These are phyloP conservation scores for Paxillus rubicundulus DNA, from an alignment of 768 basidiomycete genomes.

Conservation along the genomic window DNA sequence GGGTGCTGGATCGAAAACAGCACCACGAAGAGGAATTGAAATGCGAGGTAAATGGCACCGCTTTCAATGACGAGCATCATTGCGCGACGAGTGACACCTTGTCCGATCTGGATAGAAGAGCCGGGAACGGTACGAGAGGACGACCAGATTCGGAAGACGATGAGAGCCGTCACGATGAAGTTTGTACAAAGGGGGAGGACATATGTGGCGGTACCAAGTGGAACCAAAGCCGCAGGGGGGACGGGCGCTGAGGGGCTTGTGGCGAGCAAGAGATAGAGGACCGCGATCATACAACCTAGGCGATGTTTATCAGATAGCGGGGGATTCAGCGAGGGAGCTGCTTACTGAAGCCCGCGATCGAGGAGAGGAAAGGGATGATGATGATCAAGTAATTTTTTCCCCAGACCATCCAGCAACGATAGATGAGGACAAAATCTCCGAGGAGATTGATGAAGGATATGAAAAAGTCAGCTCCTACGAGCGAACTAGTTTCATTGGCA, in stretches of 20 bases:
- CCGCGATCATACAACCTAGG: conserved; percentile 30
- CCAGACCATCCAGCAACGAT: conserved; percentile 46
- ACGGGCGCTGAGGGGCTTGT: conserved; percentile 29
- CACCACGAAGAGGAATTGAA: conserved; percentile 41
- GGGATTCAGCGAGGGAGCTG: neutral
- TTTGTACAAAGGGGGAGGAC: conserved; percentile 42
- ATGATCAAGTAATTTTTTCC: conserved; percentile 31
- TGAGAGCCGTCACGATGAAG: conserved; percentile 40
- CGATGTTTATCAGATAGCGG: neutral
- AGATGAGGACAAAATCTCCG: conserved; percentile 36
- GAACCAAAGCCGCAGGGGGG: conserved; percentile 35
- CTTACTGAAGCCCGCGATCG: conserved; percentile 37
- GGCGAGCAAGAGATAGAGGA: conserved; percentile 28
- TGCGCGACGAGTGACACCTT: conserved; percentile 22
- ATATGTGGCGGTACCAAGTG: conserved; percentile 37
- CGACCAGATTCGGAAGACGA: conserved; percentile 39
- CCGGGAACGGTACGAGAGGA: conserved; percentile 14
- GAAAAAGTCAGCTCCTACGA: conserved; percentile 35
- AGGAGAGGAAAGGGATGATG: conserved; percentile 34
- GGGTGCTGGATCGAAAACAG: conserved; percentile 34
- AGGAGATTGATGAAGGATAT: conserved; percentile 37
- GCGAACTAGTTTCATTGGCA: conserved; percentile 30
- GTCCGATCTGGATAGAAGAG: conserved; percentile 9
- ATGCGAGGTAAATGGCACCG: conserved; percentile 38
- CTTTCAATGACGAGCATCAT: conserved; percentile 39